A percentile compares a stretch with the other conserved stretches of the same genome.
Conservation (phyloP, 2,329 filamentous ascomycete genomes). For the Lomentospora prolificans region DNA sequence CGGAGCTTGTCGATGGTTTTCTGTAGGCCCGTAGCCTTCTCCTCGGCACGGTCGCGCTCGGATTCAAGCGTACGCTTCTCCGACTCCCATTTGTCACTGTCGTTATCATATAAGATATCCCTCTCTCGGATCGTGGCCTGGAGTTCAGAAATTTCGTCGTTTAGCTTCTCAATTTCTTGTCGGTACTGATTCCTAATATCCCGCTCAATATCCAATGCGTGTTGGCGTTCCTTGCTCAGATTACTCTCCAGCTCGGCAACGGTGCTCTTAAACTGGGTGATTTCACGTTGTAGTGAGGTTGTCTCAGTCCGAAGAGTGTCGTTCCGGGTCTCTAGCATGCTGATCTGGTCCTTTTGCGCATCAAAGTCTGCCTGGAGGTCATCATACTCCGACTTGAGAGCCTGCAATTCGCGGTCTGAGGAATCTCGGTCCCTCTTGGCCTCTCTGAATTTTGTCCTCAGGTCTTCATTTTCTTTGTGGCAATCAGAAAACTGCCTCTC, state of each 20-base stretch:
- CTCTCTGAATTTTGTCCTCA: conserved; percentile 34
- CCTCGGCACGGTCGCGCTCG: conserved; percentile 56
- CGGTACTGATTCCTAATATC: conserved; percentile 38
- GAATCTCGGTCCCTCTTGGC: conserved; percentile 33
- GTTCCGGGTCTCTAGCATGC: conserved; percentile 58
- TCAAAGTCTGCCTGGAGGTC: conserved; percentile 50
- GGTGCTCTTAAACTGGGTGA: conserved; percentile 38
- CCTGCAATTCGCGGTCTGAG: conserved; percentile 25
- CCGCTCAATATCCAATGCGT: conserved; percentile 50
- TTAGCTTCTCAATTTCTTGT: conserved; percentile 39
- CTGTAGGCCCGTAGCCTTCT: conserved; percentile 57
- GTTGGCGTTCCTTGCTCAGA: conserved; percentile 44
- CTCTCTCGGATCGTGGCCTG: conserved; percentile 59
- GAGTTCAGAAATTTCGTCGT: conserved; percentile 50
- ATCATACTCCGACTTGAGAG: conserved; percentile 35
- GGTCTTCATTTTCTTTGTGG: conserved; percentile 34
- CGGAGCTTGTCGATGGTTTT: conserved; percentile 62
- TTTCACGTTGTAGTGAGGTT: conserved; percentile 53
- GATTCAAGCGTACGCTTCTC: conserved; percentile 55
- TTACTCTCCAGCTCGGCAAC: conserved; percentile 37
- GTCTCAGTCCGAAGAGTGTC: conserved; percentile 59
- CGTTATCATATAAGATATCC: conserved; percentile 59
- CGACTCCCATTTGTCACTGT: conserved; percentile 63
- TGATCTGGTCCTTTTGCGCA: conserved; percentile 53
- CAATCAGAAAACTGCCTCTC: conserved; percentile 40